Base-by-base conservation (phyloP, 305 asterid genomes). In the Rubia tinctorum region DNA sequence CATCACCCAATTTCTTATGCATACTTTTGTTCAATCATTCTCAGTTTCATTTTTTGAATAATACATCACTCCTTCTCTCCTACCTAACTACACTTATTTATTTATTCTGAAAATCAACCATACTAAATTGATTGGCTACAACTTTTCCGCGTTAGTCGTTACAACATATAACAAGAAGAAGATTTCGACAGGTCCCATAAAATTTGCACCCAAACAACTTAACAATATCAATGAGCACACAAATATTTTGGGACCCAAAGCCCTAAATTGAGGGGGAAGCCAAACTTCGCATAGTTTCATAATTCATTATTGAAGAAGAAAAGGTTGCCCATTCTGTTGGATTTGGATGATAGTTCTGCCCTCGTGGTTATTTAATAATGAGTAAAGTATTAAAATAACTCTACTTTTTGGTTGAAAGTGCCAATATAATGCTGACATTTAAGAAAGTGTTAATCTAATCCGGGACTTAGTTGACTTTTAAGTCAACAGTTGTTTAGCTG, bases 321-420 rank as follows among this genome's bases (percentile, higher is more conserved):
- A 51, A 51, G 53, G 73, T 30, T 17, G 63, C 51, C 73, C 62
- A 37, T 39, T 40, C 18, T n/a, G 49, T 66, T 66, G 45, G 69
- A 66, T 17, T 40, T 66, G 8, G 34, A 39, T 66, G 14, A 40
- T 3, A 37, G n/a, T n/a, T n/a, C n/a, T n/a, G n/a, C n/a, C n/a
- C n/a, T n/a, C 47, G 69, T 64, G 47, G 11, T 18, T n/a, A n/a
- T n/a, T n/a, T n/a, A n/a, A n/a, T n/a, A n/a, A n/a, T n/a, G n/a
- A n/a, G n/a, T n/a, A n/a, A n/a, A n/a, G n/a, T n/a, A n/a, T n/a
- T n/a, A n/a, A n/a, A n/a, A n/a, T n/a, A n/a, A n/a, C n/a, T n/a
- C n/a, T n/a, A n/a, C n/a, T n/a, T n/a, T n/a, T n/a, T n/a, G n/a
- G n/a, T n/a, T n/a, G n/a, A n/a, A n/a, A n/a, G n/a, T n/a, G n/a